phyloP scores from a whole-genome alignment of 805 yeast genomes.

The Debaryomyces tyrocola region DNA sequence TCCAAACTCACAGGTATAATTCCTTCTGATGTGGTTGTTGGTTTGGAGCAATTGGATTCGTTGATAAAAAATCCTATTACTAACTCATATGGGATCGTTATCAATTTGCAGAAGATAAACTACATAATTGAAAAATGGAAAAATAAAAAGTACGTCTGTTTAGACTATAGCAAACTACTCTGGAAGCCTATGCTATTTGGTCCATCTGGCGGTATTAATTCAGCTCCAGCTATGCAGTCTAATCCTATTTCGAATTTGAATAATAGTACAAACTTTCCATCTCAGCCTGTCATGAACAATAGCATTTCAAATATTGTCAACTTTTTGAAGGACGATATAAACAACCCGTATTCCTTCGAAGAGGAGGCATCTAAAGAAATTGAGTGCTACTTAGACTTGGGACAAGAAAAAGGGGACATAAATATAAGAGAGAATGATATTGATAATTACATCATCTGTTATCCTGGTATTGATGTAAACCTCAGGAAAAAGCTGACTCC shows the following conservation, averaged over 20 bases:
- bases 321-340: constrained; percentile 67
- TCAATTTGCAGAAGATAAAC: constrained; percentile 48
- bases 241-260: constrained; percentile 1
- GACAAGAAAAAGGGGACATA: constrained; percentile 6
- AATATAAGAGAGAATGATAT: constrained; percentile 5
- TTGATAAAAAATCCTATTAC: constrained; percentile 49
- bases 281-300: constrained; percentile 29
- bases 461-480: constrained; percentile 30
- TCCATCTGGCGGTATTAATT: constrained; percentile 81
- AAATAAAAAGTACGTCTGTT: constrained; percentile 47
- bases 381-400: constrained; percentile 19
- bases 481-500: constrained; percentile 2
- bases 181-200: constrained; percentile 88
- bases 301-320: constrained; percentile 58
- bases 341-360: constrained; percentile 61
- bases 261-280: constrained; percentile 2
- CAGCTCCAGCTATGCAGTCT: constrained; percentile 41
- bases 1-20: constrained; percentile 80
- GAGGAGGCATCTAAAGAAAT: constrained; percentile 54
- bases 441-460: constrained; percentile 30
- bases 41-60: constrained; percentile 73
- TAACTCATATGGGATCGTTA: constrained; percentile 50
- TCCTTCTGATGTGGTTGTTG: constrained; percentile 81
- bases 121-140: constrained; percentile 51
- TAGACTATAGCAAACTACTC: constrained; percentile 55